These are phyloP conservation scores for Chaetomium tenue DNA, from an alignment of 495 filamentous ascomycete genomes.

Conservation along the genomic window DNA sequence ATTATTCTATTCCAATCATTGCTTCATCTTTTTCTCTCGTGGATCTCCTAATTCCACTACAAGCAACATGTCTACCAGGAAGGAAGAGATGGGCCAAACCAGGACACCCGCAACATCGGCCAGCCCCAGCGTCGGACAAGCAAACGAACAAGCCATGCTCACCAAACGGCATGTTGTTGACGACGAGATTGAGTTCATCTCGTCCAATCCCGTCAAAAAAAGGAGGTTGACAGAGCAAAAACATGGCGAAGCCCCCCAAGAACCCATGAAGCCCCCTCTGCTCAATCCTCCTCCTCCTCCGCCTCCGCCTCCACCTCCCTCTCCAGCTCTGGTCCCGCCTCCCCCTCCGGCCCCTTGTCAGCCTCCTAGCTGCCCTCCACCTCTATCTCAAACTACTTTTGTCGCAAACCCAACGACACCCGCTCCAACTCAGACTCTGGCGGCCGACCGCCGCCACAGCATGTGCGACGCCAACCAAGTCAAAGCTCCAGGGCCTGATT, in stretches of 20 bases:
- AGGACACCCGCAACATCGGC: not conserved
- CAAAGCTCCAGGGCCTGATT: not conserved
- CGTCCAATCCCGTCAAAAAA: slow-evolving; percentile 45
- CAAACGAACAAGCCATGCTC: not conserved
- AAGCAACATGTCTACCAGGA: not conserved
- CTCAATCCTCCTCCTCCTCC: not conserved
- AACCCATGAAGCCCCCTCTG: slow-evolving; percentile 22
- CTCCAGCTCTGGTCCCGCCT: not conserved
- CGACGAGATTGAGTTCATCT: slow-evolving; percentile 48
- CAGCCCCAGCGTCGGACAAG: not conserved
- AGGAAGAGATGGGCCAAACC: not conserved
- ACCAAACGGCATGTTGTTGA: slow-evolving; percentile 29
- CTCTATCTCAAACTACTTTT: not conserved
- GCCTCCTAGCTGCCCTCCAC: no score
- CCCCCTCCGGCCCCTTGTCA: not conserved
- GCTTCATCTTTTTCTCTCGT: not conserved
- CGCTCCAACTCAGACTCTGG: not conserved
- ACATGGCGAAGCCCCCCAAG: not conserved
- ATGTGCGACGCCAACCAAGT: not conserved
- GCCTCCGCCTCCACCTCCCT: not conserved
- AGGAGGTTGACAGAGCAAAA: slow-evolving; percentile 26
- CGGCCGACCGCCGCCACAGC: slow-evolving; percentile 6
- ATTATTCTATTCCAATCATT: not conserved
- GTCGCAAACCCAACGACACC: not conserved
- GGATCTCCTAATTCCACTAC: no score